A percentile compares a stretch with the other conserved stretches of the same genome.
Conservation (phyloP, 441 rosid species). For the Pelargonium myrrhifolium region DNA sequence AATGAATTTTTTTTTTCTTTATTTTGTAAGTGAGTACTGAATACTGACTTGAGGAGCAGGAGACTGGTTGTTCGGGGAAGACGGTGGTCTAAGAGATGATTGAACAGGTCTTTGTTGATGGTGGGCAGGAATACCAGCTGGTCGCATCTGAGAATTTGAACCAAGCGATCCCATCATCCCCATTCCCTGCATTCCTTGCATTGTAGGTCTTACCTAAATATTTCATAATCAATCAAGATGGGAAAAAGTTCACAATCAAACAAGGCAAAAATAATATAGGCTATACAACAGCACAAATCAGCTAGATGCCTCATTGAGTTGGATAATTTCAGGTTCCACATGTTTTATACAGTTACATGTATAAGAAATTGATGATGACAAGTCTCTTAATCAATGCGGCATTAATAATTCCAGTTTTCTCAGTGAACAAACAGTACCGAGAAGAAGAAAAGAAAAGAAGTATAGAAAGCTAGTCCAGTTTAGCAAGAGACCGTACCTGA, state of each 20-base stretch:
- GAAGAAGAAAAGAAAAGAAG: neutral
- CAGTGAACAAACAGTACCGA: neutral
- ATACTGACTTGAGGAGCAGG: constrained; percentile 56
- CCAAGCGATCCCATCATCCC: constrained; percentile 57
- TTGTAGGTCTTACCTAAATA: constrained; percentile 42
- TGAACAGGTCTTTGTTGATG: constrained; percentile 71
- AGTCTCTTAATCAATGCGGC: neutral
- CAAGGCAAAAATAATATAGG: too few relatives aligned
- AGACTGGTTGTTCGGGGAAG: constrained; percentile 51
- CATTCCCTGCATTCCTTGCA: constrained; percentile 56
- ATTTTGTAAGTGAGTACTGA: constrained; percentile 24
- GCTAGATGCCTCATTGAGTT: neutral
- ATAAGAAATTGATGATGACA: neutral
- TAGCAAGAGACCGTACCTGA: constrained; percentile 32
- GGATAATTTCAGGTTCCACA: neutral
- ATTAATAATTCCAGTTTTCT: neutral
- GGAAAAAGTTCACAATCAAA: neutral
- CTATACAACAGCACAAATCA: neutral
- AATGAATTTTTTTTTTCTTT: too few relatives aligned
- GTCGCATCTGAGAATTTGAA: constrained; percentile 59
- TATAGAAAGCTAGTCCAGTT: too few relatives aligned
- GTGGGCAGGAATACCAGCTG: constrained; percentile 52
- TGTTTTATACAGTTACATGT: neutral
- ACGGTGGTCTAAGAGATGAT: constrained; percentile 45
- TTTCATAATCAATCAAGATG: constrained; percentile 1